Percentiles rank a stretch among this genome's conserved stretches.
Evolutionary conservation across 108 stramenopile genomes (phyloP).

Genomic region (Fistulifera pelliculosa): DNA sequence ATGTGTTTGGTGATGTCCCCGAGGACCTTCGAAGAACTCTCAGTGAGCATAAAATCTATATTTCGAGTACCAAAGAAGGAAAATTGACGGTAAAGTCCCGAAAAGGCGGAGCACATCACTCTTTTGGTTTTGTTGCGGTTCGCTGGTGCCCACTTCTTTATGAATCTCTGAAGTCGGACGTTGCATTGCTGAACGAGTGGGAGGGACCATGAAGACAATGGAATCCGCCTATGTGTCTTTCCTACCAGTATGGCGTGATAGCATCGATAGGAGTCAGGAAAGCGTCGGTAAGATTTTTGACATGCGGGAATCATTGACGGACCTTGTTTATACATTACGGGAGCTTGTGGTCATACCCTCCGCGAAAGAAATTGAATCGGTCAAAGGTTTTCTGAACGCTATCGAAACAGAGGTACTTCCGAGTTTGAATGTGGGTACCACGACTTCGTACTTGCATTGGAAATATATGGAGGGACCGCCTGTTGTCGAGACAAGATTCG

Average conservation of each 20-base stretch:
- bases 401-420: no score
- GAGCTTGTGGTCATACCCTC: no score
- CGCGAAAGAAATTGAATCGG: no score
- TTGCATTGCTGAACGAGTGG: conserved; percentile 33
- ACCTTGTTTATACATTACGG: neutral
- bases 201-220: conserved; percentile 9
- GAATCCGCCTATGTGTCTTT: conserved; percentile 13
- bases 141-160: conserved; percentile 66
- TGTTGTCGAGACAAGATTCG: no score
- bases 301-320: neutral
- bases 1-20: conserved; percentile 38
- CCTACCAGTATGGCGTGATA: neutral
- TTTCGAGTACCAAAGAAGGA: conserved; percentile 36
- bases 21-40: conserved; percentile 55
- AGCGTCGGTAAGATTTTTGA: neutral
- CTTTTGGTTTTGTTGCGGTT: conserved; percentile 45
- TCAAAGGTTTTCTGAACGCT: no score
- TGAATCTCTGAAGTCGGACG: conserved; percentile 48
- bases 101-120: conserved; percentile 51
- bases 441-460: no score
- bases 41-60: conserved; percentile 31
- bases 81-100: conserved; percentile 36
- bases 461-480: no score
- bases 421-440: no score
- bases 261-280: neutral